Evolutionary conservation across 805 yeast genomes (phyloP).

Genomic region (Saccharomycopsis microspora): DNA sequence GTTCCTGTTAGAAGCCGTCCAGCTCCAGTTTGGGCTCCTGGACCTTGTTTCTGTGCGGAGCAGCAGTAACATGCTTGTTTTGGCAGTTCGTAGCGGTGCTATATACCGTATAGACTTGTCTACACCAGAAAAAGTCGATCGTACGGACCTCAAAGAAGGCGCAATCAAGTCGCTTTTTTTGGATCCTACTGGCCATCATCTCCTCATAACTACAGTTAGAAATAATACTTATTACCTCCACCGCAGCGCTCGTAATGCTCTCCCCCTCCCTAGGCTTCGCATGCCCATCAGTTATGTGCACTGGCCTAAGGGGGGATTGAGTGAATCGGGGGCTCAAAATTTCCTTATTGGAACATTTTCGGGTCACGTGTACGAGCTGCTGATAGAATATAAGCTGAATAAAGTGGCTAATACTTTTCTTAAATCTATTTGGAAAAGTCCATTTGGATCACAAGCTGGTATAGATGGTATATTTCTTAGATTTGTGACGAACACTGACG

Average conservation of each 20-base stretch:
- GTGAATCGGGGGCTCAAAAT: constrained; percentile 30
- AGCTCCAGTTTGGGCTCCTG: constrained; percentile 36
- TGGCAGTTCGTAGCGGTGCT: constrained; percentile 40
- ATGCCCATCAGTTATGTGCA: constrained; percentile 30
- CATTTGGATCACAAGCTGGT: constrained; percentile 12
- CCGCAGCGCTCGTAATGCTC: constrained; percentile 28
- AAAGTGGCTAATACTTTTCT: constrained; percentile 30
- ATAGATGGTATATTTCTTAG: constrained; percentile 22
- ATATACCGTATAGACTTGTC: constrained; percentile 58
- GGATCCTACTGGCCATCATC: constrained; percentile 41
- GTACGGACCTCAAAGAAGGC: constrained; percentile 20
- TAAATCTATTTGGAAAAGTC: constrained; percentile 30
- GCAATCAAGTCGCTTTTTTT: constrained; percentile 28
- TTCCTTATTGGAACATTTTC: constrained; percentile 37
- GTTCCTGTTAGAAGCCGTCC: constrained; percentile 26
- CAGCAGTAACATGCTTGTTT: constrained; percentile 40
- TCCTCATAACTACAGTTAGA: constrained; percentile 35
- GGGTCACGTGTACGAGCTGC: constrained; percentile 38
- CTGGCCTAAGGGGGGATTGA: constrained; percentile 28
- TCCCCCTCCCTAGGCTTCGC: constrained; percentile 34
- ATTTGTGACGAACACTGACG: constrained; percentile 5
- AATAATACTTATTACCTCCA: constrained; percentile 39
- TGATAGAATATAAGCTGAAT: constrained; percentile 31
- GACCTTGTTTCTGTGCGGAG: constrained; percentile 42
- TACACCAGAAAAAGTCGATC: constrained; percentile 47